phyloP scores from a whole-genome alignment of 2,329 filamentous ascomycete genomes.

The Zasmidium cellare region DNA sequence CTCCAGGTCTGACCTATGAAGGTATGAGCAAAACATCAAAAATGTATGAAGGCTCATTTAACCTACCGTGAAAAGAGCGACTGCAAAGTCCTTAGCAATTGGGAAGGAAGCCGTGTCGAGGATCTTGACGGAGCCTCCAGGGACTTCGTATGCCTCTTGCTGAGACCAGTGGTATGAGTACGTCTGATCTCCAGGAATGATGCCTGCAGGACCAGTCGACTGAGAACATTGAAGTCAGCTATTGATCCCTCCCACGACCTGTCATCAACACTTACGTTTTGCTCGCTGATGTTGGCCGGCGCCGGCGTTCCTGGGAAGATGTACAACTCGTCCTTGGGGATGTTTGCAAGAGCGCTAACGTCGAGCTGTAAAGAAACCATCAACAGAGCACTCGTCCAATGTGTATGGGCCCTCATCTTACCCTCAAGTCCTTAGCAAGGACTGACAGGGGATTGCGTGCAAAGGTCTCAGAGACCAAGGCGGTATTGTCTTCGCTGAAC shows the following conservation, averaged over 20 bases:
- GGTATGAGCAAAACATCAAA: too few relatives aligned
- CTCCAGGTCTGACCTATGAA: conserved; percentile 53
- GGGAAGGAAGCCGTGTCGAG: conserved; percentile 60
- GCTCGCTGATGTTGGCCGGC: conserved; percentile 33
- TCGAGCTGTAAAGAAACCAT: conserved; percentile 29
- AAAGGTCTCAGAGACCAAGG: conserved; percentile 48
- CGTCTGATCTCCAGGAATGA: conserved; percentile 23
- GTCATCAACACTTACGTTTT: not conserved
- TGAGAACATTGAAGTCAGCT: not conserved
- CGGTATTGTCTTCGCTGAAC: conserved; percentile 61
- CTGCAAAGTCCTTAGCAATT: conserved; percentile 55
- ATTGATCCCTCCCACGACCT: not conserved
- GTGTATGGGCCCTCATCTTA: too few relatives aligned
- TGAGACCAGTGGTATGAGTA: conserved; percentile 46
- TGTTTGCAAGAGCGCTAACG: conserved; percentile 35
- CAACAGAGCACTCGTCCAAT: too few relatives aligned
- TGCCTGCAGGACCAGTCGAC: conserved; percentile 9
- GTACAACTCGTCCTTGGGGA: conserved; percentile 41
- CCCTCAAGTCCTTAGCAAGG: conserved; percentile 43
- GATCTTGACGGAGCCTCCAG: conserved; percentile 60
- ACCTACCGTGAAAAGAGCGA: conserved; percentile 51
- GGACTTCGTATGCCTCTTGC: conserved; percentile 51
- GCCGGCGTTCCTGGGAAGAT: conserved; percentile 37
- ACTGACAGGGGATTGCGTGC: conserved; percentile 35
- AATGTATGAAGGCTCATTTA: not conserved